Conservation (phyloP, 2,329 filamentous ascomycete genomes). For the Aspergillus niger region DNA sequence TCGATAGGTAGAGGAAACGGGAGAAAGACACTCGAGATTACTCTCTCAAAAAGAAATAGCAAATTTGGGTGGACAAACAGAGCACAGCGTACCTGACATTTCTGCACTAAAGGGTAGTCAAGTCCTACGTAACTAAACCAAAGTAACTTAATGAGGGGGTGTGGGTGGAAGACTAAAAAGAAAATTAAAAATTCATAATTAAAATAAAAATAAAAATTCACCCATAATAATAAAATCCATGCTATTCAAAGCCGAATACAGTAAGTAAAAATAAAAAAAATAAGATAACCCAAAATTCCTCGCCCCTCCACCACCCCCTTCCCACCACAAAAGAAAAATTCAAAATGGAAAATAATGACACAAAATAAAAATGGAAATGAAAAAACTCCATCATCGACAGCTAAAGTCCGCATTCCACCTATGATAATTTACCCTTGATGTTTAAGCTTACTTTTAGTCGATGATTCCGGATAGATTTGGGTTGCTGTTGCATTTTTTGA, state of each 20-base stretch:
- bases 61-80: slow-evolving; percentile 8
- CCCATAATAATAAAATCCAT: slow-evolving; percentile 7
- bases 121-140: slow-evolving; percentile 5
- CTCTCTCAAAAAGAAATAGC: too few relatives aligned
- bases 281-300: background rate
- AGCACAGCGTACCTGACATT: background rate
- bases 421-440: background rate
- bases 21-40: too few relatives aligned
- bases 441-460: slow-evolving; percentile 8
- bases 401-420: slow-evolving; percentile 3
- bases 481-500: background rate
- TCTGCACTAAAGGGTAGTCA: background rate
- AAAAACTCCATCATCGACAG: background rate
- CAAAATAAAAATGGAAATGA: background rate
- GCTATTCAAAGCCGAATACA: slow-evolving; percentile 2
- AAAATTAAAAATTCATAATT: background rate
- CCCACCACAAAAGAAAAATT: background rate
- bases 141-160: background rate
- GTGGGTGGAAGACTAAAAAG: background rate
- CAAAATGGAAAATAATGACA: background rate
- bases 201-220: slow-evolving; percentile 9
- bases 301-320: background rate
- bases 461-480: background rate
- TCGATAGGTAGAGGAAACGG: too few relatives aligned
- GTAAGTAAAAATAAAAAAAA: background rate